phyloP scores from a whole-genome alignment of 768 basidiomycete genomes.

The Boletus sp. region DNA sequence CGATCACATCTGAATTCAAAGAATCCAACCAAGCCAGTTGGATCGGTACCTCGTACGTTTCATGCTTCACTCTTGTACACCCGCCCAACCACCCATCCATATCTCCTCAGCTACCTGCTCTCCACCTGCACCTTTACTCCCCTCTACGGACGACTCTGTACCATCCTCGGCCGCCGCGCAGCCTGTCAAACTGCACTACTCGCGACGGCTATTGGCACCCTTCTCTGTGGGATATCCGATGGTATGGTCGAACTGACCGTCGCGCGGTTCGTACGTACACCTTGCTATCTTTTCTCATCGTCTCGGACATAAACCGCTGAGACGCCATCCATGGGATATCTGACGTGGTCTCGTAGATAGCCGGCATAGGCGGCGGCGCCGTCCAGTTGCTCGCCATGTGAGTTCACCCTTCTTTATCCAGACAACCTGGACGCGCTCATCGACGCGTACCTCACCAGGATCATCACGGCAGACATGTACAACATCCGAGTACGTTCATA shows the following conservation, averaged over 20 bases:
- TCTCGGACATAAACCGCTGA: neutral
- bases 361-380: conserved; percentile 21
- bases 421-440: neutral
- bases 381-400: conserved; percentile 21
- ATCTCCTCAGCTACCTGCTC: conserved; percentile 47
- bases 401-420: neutral
- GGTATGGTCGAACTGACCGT: conserved; percentile 67
- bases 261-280: conserved; percentile 62
- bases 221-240: conserved; percentile 61
- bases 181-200: conserved; percentile 63
- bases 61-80: neutral
- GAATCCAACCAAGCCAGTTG: conserved; percentile 29
- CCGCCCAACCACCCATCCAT: neutral
- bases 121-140: conserved; percentile 80
- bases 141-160: conserved; percentile 71
- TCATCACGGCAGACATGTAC: conserved; percentile 22
- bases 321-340: neutral
- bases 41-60: conserved; percentile 25
- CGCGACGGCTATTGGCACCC: conserved; percentile 56
- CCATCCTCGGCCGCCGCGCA: conserved; percentile 65
- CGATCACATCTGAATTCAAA: conserved; percentile 24
- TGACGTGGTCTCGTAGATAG: conserved; percentile 8
- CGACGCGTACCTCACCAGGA: conserved; percentile 8
- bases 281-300: too few species aligned
- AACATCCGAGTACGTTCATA: conserved; percentile 10